Conservation (phyloP, 768 basidiomycete genomes). For the Podaxis sp. region DNA sequence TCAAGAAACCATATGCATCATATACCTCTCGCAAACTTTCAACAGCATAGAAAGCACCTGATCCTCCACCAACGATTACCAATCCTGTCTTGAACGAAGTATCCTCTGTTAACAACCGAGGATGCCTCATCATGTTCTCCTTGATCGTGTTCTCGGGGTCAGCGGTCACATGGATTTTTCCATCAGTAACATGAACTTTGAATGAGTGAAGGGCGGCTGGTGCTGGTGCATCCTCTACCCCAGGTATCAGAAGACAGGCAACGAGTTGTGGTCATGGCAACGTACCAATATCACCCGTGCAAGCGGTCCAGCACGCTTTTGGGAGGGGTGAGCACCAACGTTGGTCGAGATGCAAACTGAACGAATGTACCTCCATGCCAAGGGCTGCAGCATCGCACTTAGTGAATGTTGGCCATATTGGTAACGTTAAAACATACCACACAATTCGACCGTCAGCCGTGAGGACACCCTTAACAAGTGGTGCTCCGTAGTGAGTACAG, state of each 20-base stretch:
- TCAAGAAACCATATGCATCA: neutral
- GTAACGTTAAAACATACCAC: conserved; percentile 48
- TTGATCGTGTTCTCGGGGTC: conserved; percentile 59
- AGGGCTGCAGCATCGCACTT: conserved; percentile 43
- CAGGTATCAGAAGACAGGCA: conserved; percentile 16
- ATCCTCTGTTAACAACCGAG: conserved; percentile 51
- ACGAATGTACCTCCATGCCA: conserved; percentile 80
- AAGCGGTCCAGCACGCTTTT: conserved; percentile 84
- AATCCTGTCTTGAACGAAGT: conserved; percentile 58
- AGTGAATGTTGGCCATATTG: neutral
- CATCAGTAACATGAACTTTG: conserved; percentile 61
- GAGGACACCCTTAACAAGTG: conserved; percentile 79
- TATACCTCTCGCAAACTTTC: conserved; percentile 80
- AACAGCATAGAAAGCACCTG: conserved; percentile 72
- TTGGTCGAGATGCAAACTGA: neutral
- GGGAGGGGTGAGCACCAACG: neutral
- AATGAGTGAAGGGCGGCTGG: conserved; percentile 79
- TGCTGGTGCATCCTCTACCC: conserved; percentile 84
- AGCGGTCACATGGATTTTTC: conserved; percentile 81
- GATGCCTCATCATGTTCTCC: conserved; percentile 63
- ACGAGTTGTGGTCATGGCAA: neutral
- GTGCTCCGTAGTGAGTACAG: conserved; percentile 93
- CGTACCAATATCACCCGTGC: conserved; percentile 78
- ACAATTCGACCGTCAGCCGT: conserved; percentile 77
- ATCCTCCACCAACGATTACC: conserved; percentile 85